Evolutionary conservation across 2,329 filamentous ascomycete genomes (phyloP), one percentile per base, ranked within the genome.

Genomic region (Hypoxylon sp.): DNA sequence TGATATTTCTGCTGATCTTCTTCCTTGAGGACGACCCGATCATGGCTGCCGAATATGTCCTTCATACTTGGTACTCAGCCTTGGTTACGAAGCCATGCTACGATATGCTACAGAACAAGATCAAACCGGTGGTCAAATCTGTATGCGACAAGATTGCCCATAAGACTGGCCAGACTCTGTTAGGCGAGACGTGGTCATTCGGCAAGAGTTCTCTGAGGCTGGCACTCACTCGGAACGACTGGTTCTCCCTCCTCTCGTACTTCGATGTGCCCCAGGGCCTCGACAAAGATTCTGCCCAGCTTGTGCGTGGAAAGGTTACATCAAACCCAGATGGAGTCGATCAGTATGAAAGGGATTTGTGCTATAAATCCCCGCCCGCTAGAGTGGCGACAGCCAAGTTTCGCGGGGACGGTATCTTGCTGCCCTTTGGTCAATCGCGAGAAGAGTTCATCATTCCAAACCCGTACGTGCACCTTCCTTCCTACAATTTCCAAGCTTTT

Each of bases 61-160:
- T 69, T 36, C 69, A 71, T 14, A 19, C 55, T 19, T 71, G 69
- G 69, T 71, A 71, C 28, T 71, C 65, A 3, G 52, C 53, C 2
- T 17, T 68, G 0, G 30, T 70, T 7, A 62, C 64, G 14, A 43
- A 62, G 9, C 7, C 53, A 5, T 63, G 56, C 38, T 17, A 50
- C 45, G 19, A 11, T 19, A 28, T 69, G 5, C 36, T 69, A 2
- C 45, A 13, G 7, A 10, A 52, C 2, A 68, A 61, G 17, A 2
- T 67, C 11, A 60, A 50, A 14, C 65, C 51, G 4, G 21, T 71
- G 11, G n/a, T 73, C 4, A 11, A 69, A 19, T 34, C 52, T 1
- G 66, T 73, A 11, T 72, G 68, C 51, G 17, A 68, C 14, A 68
- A 65, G 13, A 63, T 68, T 13, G 53, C n/a, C n/a, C 11, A 60